Conservation (phyloP, 2,329 filamentous ascomycete genomes). For the Monilinia fructicola region DNA sequence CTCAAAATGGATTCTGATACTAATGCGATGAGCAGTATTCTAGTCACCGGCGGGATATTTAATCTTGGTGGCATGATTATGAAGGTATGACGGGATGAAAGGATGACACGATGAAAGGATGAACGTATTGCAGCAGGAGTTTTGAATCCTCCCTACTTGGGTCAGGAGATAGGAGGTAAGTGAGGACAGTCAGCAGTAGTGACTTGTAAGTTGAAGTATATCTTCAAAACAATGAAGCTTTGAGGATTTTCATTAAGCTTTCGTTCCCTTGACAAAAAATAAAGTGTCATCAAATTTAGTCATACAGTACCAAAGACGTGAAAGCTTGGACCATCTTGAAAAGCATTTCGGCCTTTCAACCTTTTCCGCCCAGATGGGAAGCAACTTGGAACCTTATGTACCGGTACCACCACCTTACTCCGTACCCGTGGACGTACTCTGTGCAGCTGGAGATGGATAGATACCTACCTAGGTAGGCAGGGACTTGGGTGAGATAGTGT, state of each 20-base stretch:
- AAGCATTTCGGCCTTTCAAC: no score
- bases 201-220: not conserved
- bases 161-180: not conserved
- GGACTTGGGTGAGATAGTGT: no score
- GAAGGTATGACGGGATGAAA: not conserved
- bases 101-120: no score
- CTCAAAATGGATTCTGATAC: conserved; percentile 79
- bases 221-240: conserved; percentile 10
- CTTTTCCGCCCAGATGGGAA: no score
- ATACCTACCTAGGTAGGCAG: no score
- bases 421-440: no score
- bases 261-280: not conserved
- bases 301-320: not conserved
- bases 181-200: no score
- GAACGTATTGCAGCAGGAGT: not conserved
- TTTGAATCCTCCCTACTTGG: not conserved
- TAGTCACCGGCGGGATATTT: conserved; percentile 90
- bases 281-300: conserved; percentile 7
- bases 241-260: conserved; percentile 9
- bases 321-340: not conserved
- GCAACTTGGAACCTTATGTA: no score
- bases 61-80: conserved; percentile 71
- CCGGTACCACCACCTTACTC: no score
- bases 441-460: no score
- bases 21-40: conserved; percentile 73